These are phyloP conservation scores for Moelleriella libera DNA, from an alignment of 2,329 filamentous ascomycete genomes.

Conservation along the genomic window DNA sequence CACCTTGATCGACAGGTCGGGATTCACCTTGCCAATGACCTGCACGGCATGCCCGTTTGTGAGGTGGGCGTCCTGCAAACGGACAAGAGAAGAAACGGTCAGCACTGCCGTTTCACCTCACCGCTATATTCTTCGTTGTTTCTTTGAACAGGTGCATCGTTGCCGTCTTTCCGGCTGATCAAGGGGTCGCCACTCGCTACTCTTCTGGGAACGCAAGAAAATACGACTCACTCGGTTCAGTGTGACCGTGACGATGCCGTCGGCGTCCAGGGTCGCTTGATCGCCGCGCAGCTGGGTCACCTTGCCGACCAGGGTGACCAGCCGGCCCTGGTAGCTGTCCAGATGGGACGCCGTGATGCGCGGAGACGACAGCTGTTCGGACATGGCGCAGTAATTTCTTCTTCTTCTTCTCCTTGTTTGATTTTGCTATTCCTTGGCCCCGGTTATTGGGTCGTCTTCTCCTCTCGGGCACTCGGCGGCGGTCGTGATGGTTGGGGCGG, in stretches of 20 bases:
- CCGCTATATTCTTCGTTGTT: too few relatives aligned
- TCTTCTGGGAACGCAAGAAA: background rate
- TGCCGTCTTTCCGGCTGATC: too few relatives aligned
- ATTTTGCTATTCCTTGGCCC: too few relatives aligned
- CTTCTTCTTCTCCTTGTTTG: too few relatives aligned
- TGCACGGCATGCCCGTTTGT: constrained; percentile 57
- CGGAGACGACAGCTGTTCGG: constrained; percentile 53
- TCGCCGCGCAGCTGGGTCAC: constrained; percentile 74
- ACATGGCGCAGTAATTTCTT: too few relatives aligned
- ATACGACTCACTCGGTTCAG: constrained; percentile 52
- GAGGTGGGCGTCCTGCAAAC: constrained; percentile 52
- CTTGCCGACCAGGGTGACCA: constrained; percentile 75
- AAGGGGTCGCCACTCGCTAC: too few relatives aligned
- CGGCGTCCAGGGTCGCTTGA: constrained; percentile 65
- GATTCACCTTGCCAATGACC: constrained; percentile 67
- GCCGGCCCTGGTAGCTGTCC: constrained; percentile 56
- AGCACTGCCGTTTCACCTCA: too few relatives aligned
- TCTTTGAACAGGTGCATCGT: too few relatives aligned
- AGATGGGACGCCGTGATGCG: constrained; percentile 74
- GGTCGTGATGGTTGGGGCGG: too few relatives aligned
- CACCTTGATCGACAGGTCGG: constrained; percentile 57
- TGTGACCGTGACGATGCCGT: constrained; percentile 59
- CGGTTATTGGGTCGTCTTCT: too few relatives aligned
- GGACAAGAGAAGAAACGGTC: too few relatives aligned
- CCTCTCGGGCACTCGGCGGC: too few relatives aligned